Evolutionary conservation across 1,284 basidiomycete genomes (phyloP), one percentile per base, ranked within the genome.

Genomic region (Butyriboletus appendiculatus): DNA sequence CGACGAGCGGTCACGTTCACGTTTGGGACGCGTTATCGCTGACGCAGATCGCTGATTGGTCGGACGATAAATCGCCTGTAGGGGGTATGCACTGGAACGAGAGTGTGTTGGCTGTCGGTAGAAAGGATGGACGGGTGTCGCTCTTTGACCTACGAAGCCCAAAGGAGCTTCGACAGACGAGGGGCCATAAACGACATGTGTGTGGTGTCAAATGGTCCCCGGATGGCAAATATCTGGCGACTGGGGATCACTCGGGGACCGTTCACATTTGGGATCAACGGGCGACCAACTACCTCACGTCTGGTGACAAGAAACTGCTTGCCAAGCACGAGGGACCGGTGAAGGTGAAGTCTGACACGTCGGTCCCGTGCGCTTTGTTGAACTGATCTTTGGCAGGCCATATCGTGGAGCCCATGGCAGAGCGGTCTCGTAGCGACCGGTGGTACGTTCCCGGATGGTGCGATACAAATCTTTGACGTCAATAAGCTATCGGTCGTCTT

Each of bases 371-470:
- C 20, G 26, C 16, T 41, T 41, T 14, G 34, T 28, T 49, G 40
- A 56, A 48, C 35, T 38, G 42, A 47, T 40, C 34, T 48, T 22
- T 53, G 38, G 50, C 56, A 94, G 90, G 93, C 93, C 1, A 74
- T 98, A 34, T 85, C 91, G 0, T 98, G 95, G 92, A 94, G 89
- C 67, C 94, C 94, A 0, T 96, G 94, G 93, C 86, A 92, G 62
- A 76, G 83, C 1, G 90, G 88, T 60, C 75, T 95, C 5, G 80
- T 98, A 22, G 93, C 93, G 1, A 89, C 91, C 0, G 96, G 94
- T 6, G 94, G 94, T 54, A 81, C 83, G 0, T 81, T 81, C 8
- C 77, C 79, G 9, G 85, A 88, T 56, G 90, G 92, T 39, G 84
- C 82, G n/a, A 85, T 96, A 59, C 88, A 90, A 46, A 79, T 94